phyloP scores from a whole-genome alignment of 106 monocot species.

The Allium cepa region DNA sequence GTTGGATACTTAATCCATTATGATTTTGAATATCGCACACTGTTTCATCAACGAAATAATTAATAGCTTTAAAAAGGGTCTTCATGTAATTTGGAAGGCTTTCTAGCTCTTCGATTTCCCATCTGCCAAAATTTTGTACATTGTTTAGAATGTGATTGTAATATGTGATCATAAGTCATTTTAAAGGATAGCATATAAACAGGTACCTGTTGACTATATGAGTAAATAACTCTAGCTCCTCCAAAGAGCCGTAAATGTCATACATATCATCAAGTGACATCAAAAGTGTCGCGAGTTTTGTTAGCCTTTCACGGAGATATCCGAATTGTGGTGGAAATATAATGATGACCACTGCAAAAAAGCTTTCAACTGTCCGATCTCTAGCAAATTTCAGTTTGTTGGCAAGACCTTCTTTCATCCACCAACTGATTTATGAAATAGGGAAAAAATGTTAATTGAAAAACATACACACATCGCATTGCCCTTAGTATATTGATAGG shows the following conservation, averaged over 20 bases:
- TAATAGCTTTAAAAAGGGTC: too few species aligned
- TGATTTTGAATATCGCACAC: conserved; percentile 6
- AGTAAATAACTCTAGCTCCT: conserved; percentile 40
- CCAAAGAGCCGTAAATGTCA: conserved; percentile 36
- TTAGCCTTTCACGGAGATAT: conserved; percentile 16
- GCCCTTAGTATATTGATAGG: too few species aligned
- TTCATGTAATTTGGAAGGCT: conserved; percentile 19
- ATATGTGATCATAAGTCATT: not conserved
- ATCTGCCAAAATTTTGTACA: conserved; percentile 7
- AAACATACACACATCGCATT: too few species aligned
- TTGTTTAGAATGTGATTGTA: not conserved
- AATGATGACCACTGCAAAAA: conserved; percentile 2
- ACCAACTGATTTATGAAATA: too few species aligned
- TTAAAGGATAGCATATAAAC: not conserved
- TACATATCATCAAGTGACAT: conserved; percentile 31
- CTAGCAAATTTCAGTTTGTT: conserved; percentile 33
- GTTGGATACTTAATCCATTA: conserved; percentile 15
- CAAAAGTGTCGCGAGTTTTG: conserved; percentile 20
- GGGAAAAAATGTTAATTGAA: too few species aligned
- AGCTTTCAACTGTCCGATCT: conserved; percentile 11
- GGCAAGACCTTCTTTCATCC: conserved; percentile 2
- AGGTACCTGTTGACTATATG: conserved; percentile 23
- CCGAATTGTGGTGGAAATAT: conserved; percentile 18
- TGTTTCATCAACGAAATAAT: conserved; percentile 17
- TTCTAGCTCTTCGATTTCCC: conserved; percentile 27